Percentiles rank a stretch among this genome's conserved stretches.
Conservation (phyloP, 441 rosid species). For the Jatropha podagrica region DNA sequence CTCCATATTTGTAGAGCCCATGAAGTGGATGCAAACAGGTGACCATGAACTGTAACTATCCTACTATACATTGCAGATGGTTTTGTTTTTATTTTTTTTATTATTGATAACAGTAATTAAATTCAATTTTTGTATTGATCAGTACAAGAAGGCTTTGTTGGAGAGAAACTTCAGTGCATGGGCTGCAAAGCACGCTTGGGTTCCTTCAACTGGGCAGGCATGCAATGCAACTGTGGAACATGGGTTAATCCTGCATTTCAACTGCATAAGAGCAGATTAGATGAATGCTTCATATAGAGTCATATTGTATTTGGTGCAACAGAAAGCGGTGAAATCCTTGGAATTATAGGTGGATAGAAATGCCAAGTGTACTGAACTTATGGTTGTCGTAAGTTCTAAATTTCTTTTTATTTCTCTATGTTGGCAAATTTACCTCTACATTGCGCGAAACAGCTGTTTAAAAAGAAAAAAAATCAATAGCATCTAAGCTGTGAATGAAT, state of each 20-base stretch:
- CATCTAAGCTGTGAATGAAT: too few relatives aligned
- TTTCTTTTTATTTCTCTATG: background rate
- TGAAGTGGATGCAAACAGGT: slow-evolving; percentile 92
- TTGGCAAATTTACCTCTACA: too few relatives aligned
- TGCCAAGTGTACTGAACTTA: background rate
- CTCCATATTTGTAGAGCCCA: slow-evolving; percentile 77
- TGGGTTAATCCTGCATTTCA: slow-evolving; percentile 95
- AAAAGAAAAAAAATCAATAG: too few relatives aligned
- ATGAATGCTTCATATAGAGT: slow-evolving; percentile 57
- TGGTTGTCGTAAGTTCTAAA: background rate
- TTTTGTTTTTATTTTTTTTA: background rate
- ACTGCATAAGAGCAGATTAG: slow-evolving; percentile 70
- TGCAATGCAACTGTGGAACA: slow-evolving; percentile 89
- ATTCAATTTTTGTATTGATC: slow-evolving; percentile 17
- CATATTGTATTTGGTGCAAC: background rate
- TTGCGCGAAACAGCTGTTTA: too few relatives aligned
- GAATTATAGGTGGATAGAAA: background rate
- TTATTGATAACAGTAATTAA: background rate
- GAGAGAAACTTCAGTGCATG: slow-evolving; percentile 77
- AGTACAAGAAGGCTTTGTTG: slow-evolving; percentile 80
- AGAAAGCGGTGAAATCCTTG: background rate
- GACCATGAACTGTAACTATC: background rate
- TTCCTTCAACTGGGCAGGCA: slow-evolving; percentile 89
- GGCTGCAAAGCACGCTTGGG: slow-evolving; percentile 82
- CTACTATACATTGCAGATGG: background rate